Conservation (phyloP, 2,329 filamentous ascomycete species). For the Aspergillus niger region DNA sequence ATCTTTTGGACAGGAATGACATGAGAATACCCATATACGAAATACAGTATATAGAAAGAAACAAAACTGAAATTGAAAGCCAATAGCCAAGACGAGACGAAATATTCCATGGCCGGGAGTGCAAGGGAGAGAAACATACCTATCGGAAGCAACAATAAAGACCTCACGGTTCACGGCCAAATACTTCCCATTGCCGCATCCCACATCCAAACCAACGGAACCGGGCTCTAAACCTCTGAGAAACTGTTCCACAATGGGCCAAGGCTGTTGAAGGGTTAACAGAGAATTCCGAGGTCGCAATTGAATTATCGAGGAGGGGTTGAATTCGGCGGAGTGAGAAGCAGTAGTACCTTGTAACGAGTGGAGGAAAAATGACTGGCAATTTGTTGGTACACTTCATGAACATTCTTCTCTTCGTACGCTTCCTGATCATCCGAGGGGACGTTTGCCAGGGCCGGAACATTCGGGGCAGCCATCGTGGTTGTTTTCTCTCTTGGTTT, state of each 20-base stretch:
- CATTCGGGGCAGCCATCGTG: not conserved
- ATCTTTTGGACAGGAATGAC: conserved; percentile 10
- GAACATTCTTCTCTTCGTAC: conserved; percentile 87
- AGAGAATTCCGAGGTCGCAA: not conserved
- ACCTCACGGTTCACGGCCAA: conserved; percentile 74
- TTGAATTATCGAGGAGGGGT: conserved; percentile 1
- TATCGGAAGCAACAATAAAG: conserved; percentile 82
- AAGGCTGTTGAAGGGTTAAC: conserved; percentile 59
- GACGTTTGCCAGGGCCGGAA: not conserved
- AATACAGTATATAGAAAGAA: conserved; percentile 18
- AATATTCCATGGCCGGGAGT: not conserved
- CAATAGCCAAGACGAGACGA: not conserved
- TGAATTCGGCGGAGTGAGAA: conserved; percentile 15
- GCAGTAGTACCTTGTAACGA: conserved; percentile 60
- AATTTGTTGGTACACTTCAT: conserved; percentile 75
- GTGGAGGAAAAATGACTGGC: conserved; percentile 53
- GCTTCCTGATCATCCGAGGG: conserved; percentile 22
- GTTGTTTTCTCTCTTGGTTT: not conserved
- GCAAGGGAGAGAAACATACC: conserved; percentile 57
- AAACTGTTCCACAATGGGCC: conserved; percentile 86
- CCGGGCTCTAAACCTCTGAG: conserved; percentile 67
- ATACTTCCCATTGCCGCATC: conserved; percentile 98
- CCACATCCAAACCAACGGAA: conserved; percentile 82
- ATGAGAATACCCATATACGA: conserved; percentile 10
- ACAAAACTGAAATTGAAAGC: conserved; percentile 18